Evolutionary conservation across 805 yeast genomes (phyloP).

Genomic region (Ogataea polymorpha): DNA sequence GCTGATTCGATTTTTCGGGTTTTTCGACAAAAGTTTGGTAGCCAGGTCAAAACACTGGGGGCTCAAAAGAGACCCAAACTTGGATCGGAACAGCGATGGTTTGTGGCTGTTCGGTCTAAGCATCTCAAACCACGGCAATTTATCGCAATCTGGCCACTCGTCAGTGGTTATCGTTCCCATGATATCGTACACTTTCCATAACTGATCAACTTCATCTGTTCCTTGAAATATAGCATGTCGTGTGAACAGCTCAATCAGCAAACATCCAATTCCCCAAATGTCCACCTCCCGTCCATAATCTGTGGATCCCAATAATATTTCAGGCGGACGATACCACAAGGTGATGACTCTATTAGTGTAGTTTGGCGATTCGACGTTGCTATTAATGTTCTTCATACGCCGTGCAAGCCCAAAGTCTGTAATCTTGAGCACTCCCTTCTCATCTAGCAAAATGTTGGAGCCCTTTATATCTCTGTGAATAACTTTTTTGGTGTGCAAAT

Average conservation of each 20-base stretch:
- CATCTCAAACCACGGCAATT: constrained; percentile 91
- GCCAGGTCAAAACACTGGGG: constrained; percentile 66
- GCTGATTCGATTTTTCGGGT: constrained; percentile 65
- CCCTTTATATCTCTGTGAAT: constrained; percentile 83
- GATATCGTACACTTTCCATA: constrained; percentile 68
- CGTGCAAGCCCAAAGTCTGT: constrained; percentile 85
- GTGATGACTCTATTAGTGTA: constrained; percentile 96
- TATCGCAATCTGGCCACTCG: constrained; percentile 75
- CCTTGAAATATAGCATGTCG: constrained; percentile 82
- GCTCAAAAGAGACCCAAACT: constrained; percentile 42
- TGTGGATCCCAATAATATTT: constrained; percentile 84
- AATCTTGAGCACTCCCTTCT: constrained; percentile 60
- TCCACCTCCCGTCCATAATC: constrained; percentile 89
- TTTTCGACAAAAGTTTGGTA: constrained; percentile 53
- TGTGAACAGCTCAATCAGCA: constrained; percentile 76
- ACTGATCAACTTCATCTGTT: constrained; percentile 80
- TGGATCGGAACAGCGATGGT: constrained; percentile 38
- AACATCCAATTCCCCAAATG: constrained; percentile 96
- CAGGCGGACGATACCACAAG: constrained; percentile 97
- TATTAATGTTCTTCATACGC: constrained; percentile 56
- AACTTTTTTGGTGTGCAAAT: constrained; percentile 64
- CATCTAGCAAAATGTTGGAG: constrained; percentile 67
- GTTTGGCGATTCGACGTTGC: constrained; percentile 57
- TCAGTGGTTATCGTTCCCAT: constrained; percentile 82
- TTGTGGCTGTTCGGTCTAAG: constrained; percentile 53